Base-by-base conservation (phyloP, 2,329 filamentous ascomycete genomes). In the Dactylellina leptospora region DNA sequence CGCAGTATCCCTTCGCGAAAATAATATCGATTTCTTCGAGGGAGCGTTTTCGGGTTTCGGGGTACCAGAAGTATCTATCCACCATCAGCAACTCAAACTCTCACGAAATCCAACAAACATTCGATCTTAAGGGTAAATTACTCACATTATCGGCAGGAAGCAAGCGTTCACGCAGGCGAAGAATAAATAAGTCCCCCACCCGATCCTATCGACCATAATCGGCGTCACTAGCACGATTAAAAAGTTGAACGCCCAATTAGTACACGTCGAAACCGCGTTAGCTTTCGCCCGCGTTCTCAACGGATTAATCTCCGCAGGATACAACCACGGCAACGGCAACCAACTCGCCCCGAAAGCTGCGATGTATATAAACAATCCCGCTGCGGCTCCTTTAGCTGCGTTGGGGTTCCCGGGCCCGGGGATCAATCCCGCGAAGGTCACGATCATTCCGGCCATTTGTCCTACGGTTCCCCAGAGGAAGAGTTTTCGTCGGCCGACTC, bases 381-480 rank as follows among this genome's bases (percentile, higher is more conserved):
- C 86, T 8, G 84, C 82, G 0, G 83, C 82, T 27, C 82, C 82
- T 48, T 79, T 79, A 0, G 78, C 78, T 1, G 77, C 77, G 48
- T 74, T 25, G 68, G 68, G 73, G 1, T 60, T 74, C 2, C 77
- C 71, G 1, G 79, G 79, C 2, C 77, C 71, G 1, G 79, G 79
- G 18, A 81, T 81, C 9, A 81, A 53, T 30, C 83, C 82, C 0
- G 83, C 82, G 36, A 87, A 81, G 1, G 80, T 78, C 36, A 91
- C 83, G 1, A 87, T 84, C 89, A 91, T 91, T 55, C 85, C 86
- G 1, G 83, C 77, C 36, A 86, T 86, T 81, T 88, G 87, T 0
- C 87, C 87, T 30, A 85, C 80, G 0, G 86, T 86, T 58, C 89
- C 89, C 74, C 90, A 85, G 16, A 92, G 80, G 88, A 92, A 91